Base-by-base conservation (phyloP, 345 rosid genomes). In the Murraya paniculata region DNA sequence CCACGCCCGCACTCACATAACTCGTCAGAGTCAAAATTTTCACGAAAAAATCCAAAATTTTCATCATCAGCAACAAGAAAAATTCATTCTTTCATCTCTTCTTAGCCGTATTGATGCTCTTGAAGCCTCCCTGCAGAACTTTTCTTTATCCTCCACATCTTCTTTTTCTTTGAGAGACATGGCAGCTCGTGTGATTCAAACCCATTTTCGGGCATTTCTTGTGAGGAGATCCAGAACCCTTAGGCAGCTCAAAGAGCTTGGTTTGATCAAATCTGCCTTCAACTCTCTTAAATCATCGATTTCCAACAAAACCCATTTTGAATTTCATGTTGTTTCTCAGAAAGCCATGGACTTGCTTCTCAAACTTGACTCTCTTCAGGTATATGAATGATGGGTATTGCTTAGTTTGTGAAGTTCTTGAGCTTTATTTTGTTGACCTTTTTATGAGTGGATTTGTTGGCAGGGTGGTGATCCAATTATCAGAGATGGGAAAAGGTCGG, bases 111-210 rank as follows among this genome's bases (percentile, higher is more conserved):
- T 90, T 79, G 81, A 73, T 28, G 85, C 85, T 64, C 94, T 90
- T 22, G 98, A 86, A 71, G 73, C 85, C 50, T 82, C 95, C 8
- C 82, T 90, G 24, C 81, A 77, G 11, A 75, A 75, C 41, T 81
- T 90, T 9, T 81, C 88, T 61, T 24, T 78, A 74, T 59, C 78
- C 4, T 38, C 78, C 58, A 9, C 75, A 33, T 65, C 82, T 19
- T 67, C 82, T 7, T 61, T 53, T 45, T 78, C 94, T 21, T 81
- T 93, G 2, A 87, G 89, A 85, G 95, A 92, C 62, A 79, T 87
- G 14, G 98, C 98, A 9, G 98, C 99, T 33, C 87, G 94, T 30
- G 86, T 95, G 41, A 95, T 95, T 76, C 98, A 92, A 77, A 81
- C 85, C 79, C 94, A 88, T 84, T 95, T 93, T 78, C 92, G 97